Base-by-base conservation (phyloP, 495 filamentous ascomycete species). In the Cladorrhinum samala region DNA sequence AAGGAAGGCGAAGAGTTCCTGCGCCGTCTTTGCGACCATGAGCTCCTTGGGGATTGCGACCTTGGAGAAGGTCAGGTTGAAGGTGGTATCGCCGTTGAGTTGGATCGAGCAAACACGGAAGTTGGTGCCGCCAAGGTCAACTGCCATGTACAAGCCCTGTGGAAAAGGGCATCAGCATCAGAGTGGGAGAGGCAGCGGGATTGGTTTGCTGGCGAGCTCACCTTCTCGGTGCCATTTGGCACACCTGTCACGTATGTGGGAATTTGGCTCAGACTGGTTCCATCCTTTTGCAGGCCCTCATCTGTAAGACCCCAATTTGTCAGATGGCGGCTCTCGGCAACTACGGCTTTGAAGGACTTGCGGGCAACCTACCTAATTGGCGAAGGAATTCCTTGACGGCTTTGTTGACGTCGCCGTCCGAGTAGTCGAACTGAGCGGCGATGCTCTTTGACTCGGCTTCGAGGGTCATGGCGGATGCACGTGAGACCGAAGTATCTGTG, bases 221-320 rank as follows among this genome's bases (percentile, higher is more conserved):
- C 84, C 84, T 96, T 95, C 65, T 98, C 93, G 2, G 91, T 96
- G 56, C 93, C 93, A 81, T 97, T 95, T 57, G 93, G 94, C 2
- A 97, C 94, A 9, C 79, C 83, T 2, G 93, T 96, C 37, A 98
- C 92, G 66, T 92, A 98, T 19, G 93, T 95, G 0, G 93, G 93
- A 61, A 98, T 98, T 74, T 97, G 94, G 70, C 84, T 88, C 78
- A 98, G 71, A 49, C 85, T 88, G 2, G 87, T 82, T 43, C 84
- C 84, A 61, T 89, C 81, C 65, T 87, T 85, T 43, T 82, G 68
- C 63, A 94, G 70, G n/a, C 88, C 93, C 78, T 94, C 88, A 49
- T 84, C 83, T 86, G 53, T 9, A 18, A 21, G 24, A 39, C 21
- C n/a, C n/a, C n/a, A n/a, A n/a, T n/a, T n/a, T n/a, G n/a, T n/a